A percentile compares a stretch with the other conserved stretches of the same genome.
These are phyloP conservation scores for Nakaseomyces nivariensis DNA, from an alignment of 1,139 yeast species.

Conservation along the genomic window DNA sequence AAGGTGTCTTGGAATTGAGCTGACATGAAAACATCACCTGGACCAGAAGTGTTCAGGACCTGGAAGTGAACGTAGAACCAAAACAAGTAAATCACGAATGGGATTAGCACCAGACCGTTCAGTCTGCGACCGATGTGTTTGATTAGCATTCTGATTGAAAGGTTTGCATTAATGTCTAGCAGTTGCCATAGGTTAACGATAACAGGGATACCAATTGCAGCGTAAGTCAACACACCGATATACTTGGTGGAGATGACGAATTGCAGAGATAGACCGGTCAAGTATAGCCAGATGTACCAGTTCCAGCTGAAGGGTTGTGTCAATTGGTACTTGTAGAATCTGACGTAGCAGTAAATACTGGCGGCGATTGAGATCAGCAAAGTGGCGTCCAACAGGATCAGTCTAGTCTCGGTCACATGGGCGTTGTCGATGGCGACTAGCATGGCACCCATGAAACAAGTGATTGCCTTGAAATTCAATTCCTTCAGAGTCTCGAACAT, in stretches of 20 bases:
- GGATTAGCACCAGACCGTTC: constrained; percentile 63
- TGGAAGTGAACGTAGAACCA: constrained; percentile 94
- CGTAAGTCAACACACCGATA: constrained; percentile 86
- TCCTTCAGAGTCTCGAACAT: constrained; percentile 77
- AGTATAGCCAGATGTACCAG: constrained; percentile 85
- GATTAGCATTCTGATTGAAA: constrained; percentile 46
- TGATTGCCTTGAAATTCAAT: constrained; percentile 65
- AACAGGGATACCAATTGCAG: constrained; percentile 81
- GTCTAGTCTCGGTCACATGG: constrained; percentile 81
- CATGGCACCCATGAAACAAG: constrained; percentile 73
- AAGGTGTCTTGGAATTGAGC: constrained; percentile 88
- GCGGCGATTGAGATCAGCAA: constrained; percentile 72
- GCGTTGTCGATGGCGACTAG: constrained; percentile 85
- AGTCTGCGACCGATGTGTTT: constrained; percentile 74
- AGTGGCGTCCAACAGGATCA: constrained; percentile 86
- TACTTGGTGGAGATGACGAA: constrained; percentile 91
- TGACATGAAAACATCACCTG: constrained; percentile 92
- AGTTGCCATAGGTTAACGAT: constrained; percentile 77
- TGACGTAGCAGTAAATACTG: constrained; percentile 67
- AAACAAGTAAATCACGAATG: constrained; percentile 71
- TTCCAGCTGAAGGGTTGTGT: constrained; percentile 47
- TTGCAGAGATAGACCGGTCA: constrained; percentile 79
- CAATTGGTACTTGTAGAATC: constrained; percentile 61
- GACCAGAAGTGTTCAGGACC: constrained; percentile 75
- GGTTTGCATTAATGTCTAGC: constrained; percentile 62